A percentile compares a stretch with the other conserved stretches of the same genome.
These are phyloP conservation scores for Dioscorea alata DNA, from an alignment of 106 monocot genomes.

Conservation along the genomic window DNA sequence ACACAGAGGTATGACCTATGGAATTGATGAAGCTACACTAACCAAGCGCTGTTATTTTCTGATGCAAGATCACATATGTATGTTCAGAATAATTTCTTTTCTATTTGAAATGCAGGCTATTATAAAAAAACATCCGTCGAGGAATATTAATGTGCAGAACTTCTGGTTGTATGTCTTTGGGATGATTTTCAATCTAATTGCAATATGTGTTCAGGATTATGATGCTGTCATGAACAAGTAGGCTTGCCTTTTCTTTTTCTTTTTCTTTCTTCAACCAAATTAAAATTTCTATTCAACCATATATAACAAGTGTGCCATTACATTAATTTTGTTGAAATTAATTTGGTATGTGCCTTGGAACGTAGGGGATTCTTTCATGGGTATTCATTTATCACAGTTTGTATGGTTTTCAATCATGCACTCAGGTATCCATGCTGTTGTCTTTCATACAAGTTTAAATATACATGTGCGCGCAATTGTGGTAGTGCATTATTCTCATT, in stretches of 20 bases:
- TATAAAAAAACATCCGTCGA: slow-evolving; percentile 92
- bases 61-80: no score
- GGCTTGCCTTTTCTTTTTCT: not conserved
- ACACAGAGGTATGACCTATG: slow-evolving; percentile 68
- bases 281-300: no score
- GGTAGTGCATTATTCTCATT: not conserved
- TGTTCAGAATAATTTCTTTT: not conserved
- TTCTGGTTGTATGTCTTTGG: slow-evolving; percentile 99
- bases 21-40: no score
- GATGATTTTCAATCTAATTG: slow-evolving; percentile 84
- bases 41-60: no score
- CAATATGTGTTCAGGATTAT: slow-evolving; percentile 85
- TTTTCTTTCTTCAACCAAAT: no score
- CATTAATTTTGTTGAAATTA: not conserved
- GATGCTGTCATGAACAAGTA: slow-evolving; percentile 90
- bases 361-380: slow-evolving; percentile 96
- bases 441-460: no score
- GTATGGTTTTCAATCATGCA: slow-evolving; percentile 97
- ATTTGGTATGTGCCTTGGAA: no score
- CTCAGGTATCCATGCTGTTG: slow-evolving; percentile 44
- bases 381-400: slow-evolving; percentile 78
- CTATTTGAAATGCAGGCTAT: slow-evolving; percentile 54
- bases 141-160: slow-evolving; percentile 99
- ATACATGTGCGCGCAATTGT: not conserved
- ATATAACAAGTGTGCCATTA: not conserved